Evolutionary conservation across 768 basidiomycete species (phyloP), one percentile per base, ranked within the genome.

Genomic region (Termitomyces sp.): DNA sequence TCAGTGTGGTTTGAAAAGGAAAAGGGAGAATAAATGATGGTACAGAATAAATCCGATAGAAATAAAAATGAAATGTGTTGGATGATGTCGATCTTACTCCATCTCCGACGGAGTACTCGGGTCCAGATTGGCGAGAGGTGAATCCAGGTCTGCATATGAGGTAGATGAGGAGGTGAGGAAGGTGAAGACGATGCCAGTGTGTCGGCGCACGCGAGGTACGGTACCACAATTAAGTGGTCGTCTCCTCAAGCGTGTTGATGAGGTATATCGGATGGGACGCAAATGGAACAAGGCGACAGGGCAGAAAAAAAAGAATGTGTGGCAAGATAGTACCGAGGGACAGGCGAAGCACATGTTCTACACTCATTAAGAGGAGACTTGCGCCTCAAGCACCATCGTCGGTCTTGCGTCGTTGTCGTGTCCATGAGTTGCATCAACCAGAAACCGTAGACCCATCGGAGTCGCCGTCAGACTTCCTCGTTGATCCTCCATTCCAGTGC

Each of bases 211-310:
- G 78, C 84, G 85, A 86, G 81, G 80, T 79, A 85, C 86, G 83
- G 76, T 83, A 87, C 87, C 87, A 81, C 88, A 89, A 66, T 70
- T 57, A 90, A 89, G 87, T 82, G 87, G 85, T 88, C 86, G 85
- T 86, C 85, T 80, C 81, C 80, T 82, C 83, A 70, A 84, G 81
- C 79, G 70, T 69, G 70, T 67, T 66, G 72, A 80, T 76, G 85
- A 81, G 75, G 68, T 72, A 82, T 74, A 66, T 67, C 62, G 76
- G 81, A 60, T 68, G 79, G 83, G 79, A 79, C 69, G 63, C 68
- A 65, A 63, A 67, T 65, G 63, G 69, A 67, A 73, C 73, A 72
- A 62, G n/a, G 67, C 69, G 69, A 71, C 72, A 66, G 56, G 60
- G 62, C 67, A 62, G 62, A 62, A 74, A 26, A 26, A 72, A 79